A percentile compares a stretch with the other conserved stretches of the same genome.
phyloP scores from a whole-genome alignment of 306 rosid genomes.

The Macrotyloma uniflorum region DNA sequence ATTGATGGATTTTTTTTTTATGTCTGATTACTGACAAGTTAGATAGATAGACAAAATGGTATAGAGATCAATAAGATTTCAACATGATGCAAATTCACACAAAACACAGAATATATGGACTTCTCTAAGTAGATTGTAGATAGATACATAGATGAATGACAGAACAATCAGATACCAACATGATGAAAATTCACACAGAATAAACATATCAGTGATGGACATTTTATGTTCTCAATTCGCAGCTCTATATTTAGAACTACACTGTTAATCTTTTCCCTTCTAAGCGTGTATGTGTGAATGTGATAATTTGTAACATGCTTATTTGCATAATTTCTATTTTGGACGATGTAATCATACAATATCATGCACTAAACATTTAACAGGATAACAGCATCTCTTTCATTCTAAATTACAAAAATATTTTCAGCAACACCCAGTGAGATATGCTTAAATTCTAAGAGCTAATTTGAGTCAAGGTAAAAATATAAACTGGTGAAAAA shows the following conservation, averaged over 20 bases:
- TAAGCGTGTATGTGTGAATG: not conserved
- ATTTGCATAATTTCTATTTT: slow-evolving; percentile 17
- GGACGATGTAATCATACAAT: slow-evolving; percentile 11
- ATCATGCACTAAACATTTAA: slow-evolving; percentile 1
- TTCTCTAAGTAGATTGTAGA: not conserved
- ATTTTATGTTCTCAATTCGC: not conserved
- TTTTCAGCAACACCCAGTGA: slow-evolving; percentile 1
- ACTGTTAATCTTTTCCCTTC: slow-evolving; percentile 1
- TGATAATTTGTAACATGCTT: slow-evolving; percentile 14
- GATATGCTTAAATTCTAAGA: not conserved
- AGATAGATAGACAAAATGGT: not conserved
- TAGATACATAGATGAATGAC: not conserved
- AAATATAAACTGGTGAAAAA: not conserved
- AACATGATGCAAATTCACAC: slow-evolving; percentile 27
- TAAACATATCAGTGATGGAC: slow-evolving; percentile 4
- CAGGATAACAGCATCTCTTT: not conserved
- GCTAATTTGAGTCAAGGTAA: slow-evolving; percentile 24
- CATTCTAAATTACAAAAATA: slow-evolving; percentile 23
- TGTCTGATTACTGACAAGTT: not conserved
- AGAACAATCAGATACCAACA: slow-evolving; percentile 26
- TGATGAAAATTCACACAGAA: slow-evolving; percentile 20
- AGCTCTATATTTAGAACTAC: slow-evolving; percentile 11
- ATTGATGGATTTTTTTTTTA: not conserved
- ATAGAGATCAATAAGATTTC: slow-evolving; percentile 29
- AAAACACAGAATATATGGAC: not conserved